Evolutionary conservation across 768 basidiomycete species (phyloP), one percentile per base, ranked within the genome.

Genomic region (Boletus sp.): DNA sequence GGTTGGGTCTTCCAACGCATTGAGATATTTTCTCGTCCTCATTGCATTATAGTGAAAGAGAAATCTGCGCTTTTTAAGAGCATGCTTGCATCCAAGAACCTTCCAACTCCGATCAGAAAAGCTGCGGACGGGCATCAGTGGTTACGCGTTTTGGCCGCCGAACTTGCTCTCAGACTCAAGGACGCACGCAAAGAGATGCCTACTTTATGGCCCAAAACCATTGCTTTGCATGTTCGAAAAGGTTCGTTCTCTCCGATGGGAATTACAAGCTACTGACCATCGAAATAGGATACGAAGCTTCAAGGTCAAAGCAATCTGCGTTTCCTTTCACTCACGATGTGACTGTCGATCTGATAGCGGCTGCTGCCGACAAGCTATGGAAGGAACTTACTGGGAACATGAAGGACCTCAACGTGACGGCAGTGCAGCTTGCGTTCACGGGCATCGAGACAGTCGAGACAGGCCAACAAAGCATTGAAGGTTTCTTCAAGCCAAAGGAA

Each of bases 61-160:
- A 92, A 92, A 71, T 79, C 86, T 15, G 76, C 79, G 0, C 74
- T 89, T 32, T 87, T 83, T 59, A 98, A 97, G 76, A 93, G 91
- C 64, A 98, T 98, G 96, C 75, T 94, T 52, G 92, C 94, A 0
- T 89, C 93, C n/a, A 99, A 99, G 71, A 98, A 98, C 66, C 81
- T 98, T 24, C 85, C 88, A 0, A 83, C 85, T 35, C 83, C 90
- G 0, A 84, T 98, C 24, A 89, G 80, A 7, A 87, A 84, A 41
- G 74, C 81, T 14, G 78, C 83, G 3, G 87, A 94, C 57, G 95
- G 93, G 1, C 79, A 83, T 45, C 92, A 93, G 54, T 98, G 97
- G 97, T 83, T 99, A 46, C 80, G 89, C 10, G 88, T 98, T 10
- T 82, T 98, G 29, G 88, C 94, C 35, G 91, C 94, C 14, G 97